A percentile compares a stretch with the other conserved stretches of the same genome.
phyloP scores from a whole-genome alignment of 257 asterid species.

The Primulina eburnea region DNA sequence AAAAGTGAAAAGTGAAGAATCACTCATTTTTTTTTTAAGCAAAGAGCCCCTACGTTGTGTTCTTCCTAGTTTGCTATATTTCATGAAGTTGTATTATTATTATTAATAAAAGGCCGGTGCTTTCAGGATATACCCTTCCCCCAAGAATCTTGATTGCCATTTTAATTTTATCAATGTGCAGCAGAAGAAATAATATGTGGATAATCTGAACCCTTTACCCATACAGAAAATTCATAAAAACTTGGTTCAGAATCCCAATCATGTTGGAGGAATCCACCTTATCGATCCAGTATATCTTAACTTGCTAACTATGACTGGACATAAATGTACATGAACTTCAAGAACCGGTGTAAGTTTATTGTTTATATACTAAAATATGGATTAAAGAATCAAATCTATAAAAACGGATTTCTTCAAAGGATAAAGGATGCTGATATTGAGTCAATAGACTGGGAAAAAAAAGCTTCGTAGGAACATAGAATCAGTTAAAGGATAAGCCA shows the following conservation, averaged over 20 bases:
- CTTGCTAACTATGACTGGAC: too few relatives aligned
- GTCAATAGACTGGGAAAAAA: conserved; percentile 15
- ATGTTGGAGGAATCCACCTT: not conserved
- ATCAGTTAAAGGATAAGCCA: not conserved
- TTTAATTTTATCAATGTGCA: not conserved
- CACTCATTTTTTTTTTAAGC: too few relatives aligned
- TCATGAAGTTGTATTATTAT: too few relatives aligned
- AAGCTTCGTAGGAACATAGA: not conserved
- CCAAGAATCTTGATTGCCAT: not conserved
- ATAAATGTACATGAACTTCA: not conserved
- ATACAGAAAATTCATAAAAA: not conserved
- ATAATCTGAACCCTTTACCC: not conserved
- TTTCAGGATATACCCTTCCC: conserved; percentile 9
- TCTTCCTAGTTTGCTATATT: too few relatives aligned
- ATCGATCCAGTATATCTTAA: not conserved
- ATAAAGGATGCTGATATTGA: not conserved
- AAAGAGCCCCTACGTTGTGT: too few relatives aligned
- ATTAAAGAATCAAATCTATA: not conserved
- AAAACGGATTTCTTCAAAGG: not conserved
- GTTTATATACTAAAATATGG: not conserved
- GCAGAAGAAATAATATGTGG: not conserved
- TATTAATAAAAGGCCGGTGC: conserved; percentile 7
- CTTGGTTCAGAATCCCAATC: not conserved
- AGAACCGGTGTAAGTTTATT: too few relatives aligned
- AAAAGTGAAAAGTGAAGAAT: too few relatives aligned